Evolutionary conservation across 108 stramenopile genomes (phyloP).

Genomic region (Cyclotella choctawhatcheeana): DNA sequence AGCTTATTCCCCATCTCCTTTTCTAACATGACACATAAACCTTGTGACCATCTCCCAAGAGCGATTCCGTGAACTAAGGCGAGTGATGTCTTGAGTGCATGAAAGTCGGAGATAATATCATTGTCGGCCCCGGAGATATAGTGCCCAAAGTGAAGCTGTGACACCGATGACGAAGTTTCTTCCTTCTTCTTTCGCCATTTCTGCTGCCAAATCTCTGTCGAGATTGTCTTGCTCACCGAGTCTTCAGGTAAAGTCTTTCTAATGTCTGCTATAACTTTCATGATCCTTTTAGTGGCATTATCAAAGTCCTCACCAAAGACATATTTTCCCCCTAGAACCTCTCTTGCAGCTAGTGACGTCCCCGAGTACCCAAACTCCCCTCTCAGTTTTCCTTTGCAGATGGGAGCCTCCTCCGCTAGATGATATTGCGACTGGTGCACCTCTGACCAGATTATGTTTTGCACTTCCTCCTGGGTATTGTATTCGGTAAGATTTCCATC

Average conservation of each 20-base stretch:
- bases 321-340: background rate
- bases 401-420: slow-evolving; percentile 1
- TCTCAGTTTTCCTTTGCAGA: slow-evolving; percentile 15
- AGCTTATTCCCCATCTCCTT: background rate
- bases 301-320: background rate
- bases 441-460: background rate
- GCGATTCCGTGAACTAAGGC: background rate
- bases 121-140: background rate
- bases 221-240: background rate
- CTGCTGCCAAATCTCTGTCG: background rate
- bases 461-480: background rate
- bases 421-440: background rate
- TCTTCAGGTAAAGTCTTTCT: slow-evolving; percentile 1
- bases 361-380: slow-evolving; percentile 8
- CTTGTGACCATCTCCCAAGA: background rate
- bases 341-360: background rate
- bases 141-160: slow-evolving; percentile 2
- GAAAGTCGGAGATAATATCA: slow-evolving; percentile 6
- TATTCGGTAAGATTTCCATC: background rate
- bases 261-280: background rate
- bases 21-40: background rate
- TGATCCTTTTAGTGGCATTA: background rate
- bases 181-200: background rate
- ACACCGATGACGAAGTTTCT: slow-evolving; percentile 16
- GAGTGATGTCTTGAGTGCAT: background rate